Base-by-base conservation (phyloP, 2,329 filamentous ascomycete species). In the Metarhizium anisopliae region DNA sequence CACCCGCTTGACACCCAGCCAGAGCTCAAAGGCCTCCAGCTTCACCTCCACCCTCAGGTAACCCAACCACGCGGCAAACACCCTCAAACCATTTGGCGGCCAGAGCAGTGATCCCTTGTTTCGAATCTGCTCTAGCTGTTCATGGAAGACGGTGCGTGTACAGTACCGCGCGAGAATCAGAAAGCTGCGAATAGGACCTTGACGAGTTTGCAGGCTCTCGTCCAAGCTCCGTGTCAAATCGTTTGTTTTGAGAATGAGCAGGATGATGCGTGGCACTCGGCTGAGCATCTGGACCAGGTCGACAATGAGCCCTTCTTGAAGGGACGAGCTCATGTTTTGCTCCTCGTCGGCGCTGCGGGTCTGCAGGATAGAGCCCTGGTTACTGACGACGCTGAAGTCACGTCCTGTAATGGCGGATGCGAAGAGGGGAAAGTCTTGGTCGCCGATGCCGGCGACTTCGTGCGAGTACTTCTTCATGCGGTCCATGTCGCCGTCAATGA, bases 231-330 rank as follows among this genome's bases (percentile, higher is more conserved):
- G 85, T 16, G 94, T 99, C 43, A 99, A 76, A 72, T 99, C 94
- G 69, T 99, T 99, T 2, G 94, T 99, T 75, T 99, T 99, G 59
- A 99, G 79, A 62, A 99, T 97, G 32, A 99, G 77, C 13, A 99
- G 79, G 55, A 99, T 96, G 61, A 99, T 90, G 49, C 91, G 79
- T 0, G 94, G 94, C 6, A 99, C 92, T 64, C 90, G 84, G 51
- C 90, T 90, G 5, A 99, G 82, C 61, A 99, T 77, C 62, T 92
- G 86, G 7, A 99, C 90, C 6, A 99, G 78, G 64, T 96, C 87
- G 59, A 89, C 88, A 42, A 99, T 78, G 68, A 99, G 82, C 10
- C 93, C 93, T 55, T 96, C 90, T 51, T 91, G 88, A 57, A 99
- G 76, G 1, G 90, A 89, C 52, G 84, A 82, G 53, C 87, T 86